A percentile compares a stretch with the other conserved stretches of the same genome.
These are phyloP conservation scores for Diaporthe longicolla DNA, from an alignment of 2,329 filamentous ascomycete species.

Conservation along the genomic window DNA sequence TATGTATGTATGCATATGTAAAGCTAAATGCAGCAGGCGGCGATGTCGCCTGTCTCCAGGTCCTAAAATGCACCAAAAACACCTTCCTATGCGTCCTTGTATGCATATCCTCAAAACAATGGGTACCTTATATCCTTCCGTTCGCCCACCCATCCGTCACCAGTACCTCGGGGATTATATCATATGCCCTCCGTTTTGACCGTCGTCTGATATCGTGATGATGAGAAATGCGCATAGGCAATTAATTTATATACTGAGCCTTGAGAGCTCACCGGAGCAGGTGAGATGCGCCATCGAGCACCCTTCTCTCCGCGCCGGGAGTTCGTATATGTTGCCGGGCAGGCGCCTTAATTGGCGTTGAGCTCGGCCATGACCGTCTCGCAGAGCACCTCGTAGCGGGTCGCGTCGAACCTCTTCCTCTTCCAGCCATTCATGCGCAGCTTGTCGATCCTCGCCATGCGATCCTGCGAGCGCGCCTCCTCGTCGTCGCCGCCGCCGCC, in stretches of 20 bases:
- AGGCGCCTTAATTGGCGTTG: constrained; percentile 44
- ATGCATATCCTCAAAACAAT: constrained; percentile 13
- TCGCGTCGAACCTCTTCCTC: constrained; percentile 67
- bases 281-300: not conserved
- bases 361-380: constrained; percentile 68
- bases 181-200: not conserved
- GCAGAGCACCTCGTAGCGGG: constrained; percentile 66
- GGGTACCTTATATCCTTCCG: not conserved
- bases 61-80: constrained; percentile 14
- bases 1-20: not conserved
- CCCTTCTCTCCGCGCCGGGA: not conserved
- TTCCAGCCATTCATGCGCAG: constrained; percentile 69
- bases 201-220: constrained; percentile 24
- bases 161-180: not conserved
- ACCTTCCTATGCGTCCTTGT: constrained; percentile 22
- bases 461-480: constrained; percentile 57
- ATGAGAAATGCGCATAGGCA: not conserved
- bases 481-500: constrained; percentile 50
- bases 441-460: constrained; percentile 67
- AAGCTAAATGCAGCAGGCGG: constrained; percentile 7
- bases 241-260: constrained; percentile 1
- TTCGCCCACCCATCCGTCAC: not conserved
- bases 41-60: not conserved
- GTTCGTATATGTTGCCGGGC: not conserved
- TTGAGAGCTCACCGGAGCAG: not conserved